Conservation (phyloP, 2,329 filamentous ascomycete genomes). For the Aspergillus niger region DNA sequence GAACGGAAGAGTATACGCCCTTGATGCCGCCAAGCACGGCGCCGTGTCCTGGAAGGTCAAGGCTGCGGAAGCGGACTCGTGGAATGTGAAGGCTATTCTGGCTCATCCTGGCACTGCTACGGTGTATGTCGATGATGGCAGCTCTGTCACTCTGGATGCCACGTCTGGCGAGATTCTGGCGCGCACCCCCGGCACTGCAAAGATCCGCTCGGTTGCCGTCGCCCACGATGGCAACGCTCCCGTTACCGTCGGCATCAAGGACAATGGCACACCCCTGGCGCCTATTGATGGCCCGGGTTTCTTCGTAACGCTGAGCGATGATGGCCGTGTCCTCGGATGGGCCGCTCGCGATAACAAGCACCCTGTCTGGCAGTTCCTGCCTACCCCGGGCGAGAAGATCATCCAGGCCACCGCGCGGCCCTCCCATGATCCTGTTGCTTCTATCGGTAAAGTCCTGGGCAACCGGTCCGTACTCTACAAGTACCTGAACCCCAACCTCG, state of each 20-base stretch:
- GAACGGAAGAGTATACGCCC: slow-evolving; percentile 74
- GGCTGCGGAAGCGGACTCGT: slow-evolving; percentile 61
- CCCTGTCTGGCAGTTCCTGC: slow-evolving; percentile 72
- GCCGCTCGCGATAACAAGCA: slow-evolving; percentile 35
- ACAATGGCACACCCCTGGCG: slow-evolving; percentile 38
- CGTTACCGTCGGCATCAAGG: slow-evolving; percentile 35
- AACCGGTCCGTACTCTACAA: slow-evolving; percentile 96
- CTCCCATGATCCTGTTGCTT: slow-evolving; percentile 82
- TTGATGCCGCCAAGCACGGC: slow-evolving; percentile 76
- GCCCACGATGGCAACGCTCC: slow-evolving; percentile 28
- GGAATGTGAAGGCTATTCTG: slow-evolving; percentile 69
- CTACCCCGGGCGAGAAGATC: slow-evolving; percentile 67
- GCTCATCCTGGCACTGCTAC: slow-evolving; percentile 62
- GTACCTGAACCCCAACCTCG: slow-evolving; percentile 85
- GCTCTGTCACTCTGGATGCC: slow-evolving; percentile 56
- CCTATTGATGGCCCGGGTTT: slow-evolving; percentile 36
- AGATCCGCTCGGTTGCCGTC: slow-evolving; percentile 36
- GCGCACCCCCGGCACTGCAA: slow-evolving; percentile 26
- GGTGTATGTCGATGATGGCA: slow-evolving; percentile 63
- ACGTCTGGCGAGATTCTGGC: slow-evolving; percentile 47
- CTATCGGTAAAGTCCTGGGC: slow-evolving; percentile 89
- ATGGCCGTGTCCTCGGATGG: slow-evolving; percentile 50
- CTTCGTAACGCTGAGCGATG: slow-evolving; percentile 44
- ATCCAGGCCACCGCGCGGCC: slow-evolving; percentile 68
- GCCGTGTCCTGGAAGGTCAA: slow-evolving; percentile 74